Evolutionary conservation across 2,329 filamentous ascomycete genomes (phyloP), one percentile per base, ranked within the genome.

Genomic region (Fusarium goolgardi): DNA sequence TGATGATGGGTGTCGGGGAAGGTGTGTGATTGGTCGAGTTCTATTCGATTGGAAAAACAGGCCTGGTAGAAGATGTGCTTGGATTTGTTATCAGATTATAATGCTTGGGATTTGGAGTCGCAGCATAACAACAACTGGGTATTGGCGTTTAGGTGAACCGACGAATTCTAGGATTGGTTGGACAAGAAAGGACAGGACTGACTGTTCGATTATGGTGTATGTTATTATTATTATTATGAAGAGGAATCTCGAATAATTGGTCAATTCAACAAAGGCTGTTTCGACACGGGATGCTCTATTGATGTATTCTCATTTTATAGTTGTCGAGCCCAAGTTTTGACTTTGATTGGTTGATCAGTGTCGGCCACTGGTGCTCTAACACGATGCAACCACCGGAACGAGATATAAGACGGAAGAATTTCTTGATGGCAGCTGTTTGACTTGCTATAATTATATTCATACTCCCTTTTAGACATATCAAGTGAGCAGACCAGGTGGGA

Each of bases 1-100:
- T 69, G 75, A 78, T 59, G 67, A 65, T 69, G 53, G 68, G 34
- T 49, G 52, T 55, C 41, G 65, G 27, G 18, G 23, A 39, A 18
- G 32, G n/a, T 40, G 34, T 51, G 21, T 16, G 35, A 51, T 34
- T 51, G 47, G 13, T 18, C n/a, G 47, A 51, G 34, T 10, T 51
- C 12, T 18, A 9, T 29, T 29, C 18, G 4, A 47, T 46, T 54
- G 53, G 49, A 27, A 31, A 50, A 46, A 53, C 21, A 25, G 18
- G 40, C 41, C 15, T 47, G 55, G 52, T 39, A 58, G 45, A 46
- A 44, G 55, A 32, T 45, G 43, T 47, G 53, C 47, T 55, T 27
- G 58, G 45, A 21, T 57, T 55, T 70, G 55, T 62, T 69, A 37
- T 43, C 65, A 67, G 27, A 21, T 40, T 40, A 23, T 23, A 55